Evolutionary conservation across 139 green algal genomes (phyloP).

Genomic region (Picochlorum sp.): DNA sequence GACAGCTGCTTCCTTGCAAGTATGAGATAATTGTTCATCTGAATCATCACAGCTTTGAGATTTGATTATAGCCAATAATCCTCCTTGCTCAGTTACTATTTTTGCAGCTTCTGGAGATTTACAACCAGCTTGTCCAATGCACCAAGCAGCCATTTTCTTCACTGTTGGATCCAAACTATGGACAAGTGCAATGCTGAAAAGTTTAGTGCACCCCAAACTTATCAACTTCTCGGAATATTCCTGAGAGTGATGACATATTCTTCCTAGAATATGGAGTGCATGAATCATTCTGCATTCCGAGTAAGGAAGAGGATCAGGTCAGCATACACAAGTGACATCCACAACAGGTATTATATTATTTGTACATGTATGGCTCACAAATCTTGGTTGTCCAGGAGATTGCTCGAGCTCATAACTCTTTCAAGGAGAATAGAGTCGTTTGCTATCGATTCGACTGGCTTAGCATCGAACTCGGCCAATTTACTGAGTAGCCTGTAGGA

Average conservation of each 20-base stretch:
- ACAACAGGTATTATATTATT: too few species aligned
- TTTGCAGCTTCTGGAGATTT: not conserved
- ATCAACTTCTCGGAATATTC: not conserved
- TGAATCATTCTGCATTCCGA: not conserved
- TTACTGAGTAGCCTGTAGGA: too few species aligned
- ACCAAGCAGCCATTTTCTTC: constrained; percentile 6
- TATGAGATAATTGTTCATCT: constrained; percentile 1
- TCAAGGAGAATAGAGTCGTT: too few species aligned
- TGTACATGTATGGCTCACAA: too few species aligned
- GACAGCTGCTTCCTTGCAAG: constrained; percentile 2
- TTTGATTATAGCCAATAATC: not conserved
- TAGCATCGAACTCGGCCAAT: too few species aligned
- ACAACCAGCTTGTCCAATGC: constrained; percentile 4
- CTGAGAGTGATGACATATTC: not conserved
- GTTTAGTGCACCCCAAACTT: not conserved
- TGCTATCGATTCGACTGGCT: too few species aligned
- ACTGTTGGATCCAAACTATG: not conserved
- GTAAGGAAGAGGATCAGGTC: too few species aligned
- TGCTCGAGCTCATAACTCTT: too few species aligned
- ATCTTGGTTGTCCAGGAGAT: too few species aligned
- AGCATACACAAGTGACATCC: too few species aligned
- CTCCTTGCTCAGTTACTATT: not conserved
- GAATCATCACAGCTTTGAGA: not conserved
- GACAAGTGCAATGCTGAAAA: not conserved
- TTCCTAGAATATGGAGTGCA: not conserved